Percentiles rank a stretch among this genome's conserved stretches.
These are phyloP conservation scores for Trichoderma citrinoviride DNA, from an alignment of 2,329 filamentous ascomycete genomes.

Conservation along the genomic window DNA sequence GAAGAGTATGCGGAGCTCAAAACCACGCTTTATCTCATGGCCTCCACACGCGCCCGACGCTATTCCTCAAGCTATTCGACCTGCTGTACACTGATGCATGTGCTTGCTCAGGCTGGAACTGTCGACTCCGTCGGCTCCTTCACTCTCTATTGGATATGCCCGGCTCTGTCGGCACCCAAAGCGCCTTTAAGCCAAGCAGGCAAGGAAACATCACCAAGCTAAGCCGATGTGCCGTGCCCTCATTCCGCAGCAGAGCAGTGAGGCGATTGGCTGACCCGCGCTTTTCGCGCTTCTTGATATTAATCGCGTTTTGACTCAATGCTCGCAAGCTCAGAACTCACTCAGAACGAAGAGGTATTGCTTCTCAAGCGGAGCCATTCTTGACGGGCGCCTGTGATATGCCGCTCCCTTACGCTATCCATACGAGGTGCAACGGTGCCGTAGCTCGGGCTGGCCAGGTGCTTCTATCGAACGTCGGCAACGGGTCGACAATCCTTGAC, in stretches of 20 bases:
- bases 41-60: slow-evolving; percentile 5
- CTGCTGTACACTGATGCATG: slow-evolving; percentile 2
- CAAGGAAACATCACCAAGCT: neutral
- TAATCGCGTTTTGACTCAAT: neutral
- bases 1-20: neutral
- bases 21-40: neutral
- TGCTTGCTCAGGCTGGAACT: neutral
- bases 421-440: neutral
- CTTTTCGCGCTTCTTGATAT: slow-evolving; percentile 7
- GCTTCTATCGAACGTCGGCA: neutral
- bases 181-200: neutral
- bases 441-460: neutral
- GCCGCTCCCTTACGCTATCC: too few relatives aligned
- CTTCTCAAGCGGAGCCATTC: too few relatives aligned
- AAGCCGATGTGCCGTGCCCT: neutral
- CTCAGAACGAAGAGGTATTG: too few relatives aligned
- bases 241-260: neutral
- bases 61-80: slow-evolving; percentile 8
- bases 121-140: neutral
- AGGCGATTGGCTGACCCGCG: neutral
- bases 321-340: neutral
- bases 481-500: neutral
- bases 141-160: slow-evolving; percentile 4
- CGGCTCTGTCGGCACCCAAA: slow-evolving; percentile 7
- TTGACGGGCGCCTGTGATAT: too few relatives aligned